A percentile compares a stretch with the other conserved stretches of the same genome.
Evolutionary conservation across 495 filamentous ascomycete species (phyloP).

Genomic region (Penicillium pancosmium): DNA sequence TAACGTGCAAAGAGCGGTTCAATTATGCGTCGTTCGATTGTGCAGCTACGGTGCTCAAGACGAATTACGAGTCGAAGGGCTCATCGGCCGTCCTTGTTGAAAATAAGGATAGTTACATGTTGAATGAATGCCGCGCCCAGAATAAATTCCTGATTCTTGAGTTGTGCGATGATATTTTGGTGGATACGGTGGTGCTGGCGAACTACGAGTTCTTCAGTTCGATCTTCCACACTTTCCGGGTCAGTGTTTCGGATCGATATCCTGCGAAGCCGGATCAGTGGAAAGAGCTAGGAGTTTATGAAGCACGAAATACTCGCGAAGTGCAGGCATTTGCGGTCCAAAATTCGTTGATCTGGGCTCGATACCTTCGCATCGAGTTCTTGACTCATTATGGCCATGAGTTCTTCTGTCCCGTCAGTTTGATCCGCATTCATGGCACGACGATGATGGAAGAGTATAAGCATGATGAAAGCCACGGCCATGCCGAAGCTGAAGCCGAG

Average conservation of each 20-base stretch:
- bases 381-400: slow-evolving; percentile 93
- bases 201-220: slow-evolving; percentile 99
- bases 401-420: slow-evolving; percentile 90
- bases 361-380: slow-evolving; percentile 90
- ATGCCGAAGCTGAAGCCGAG: slow-evolving; percentile 55
- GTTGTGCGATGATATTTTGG: slow-evolving; percentile 85
- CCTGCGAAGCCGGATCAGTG: slow-evolving; percentile 91
- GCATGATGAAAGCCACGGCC: slow-evolving; percentile 68
- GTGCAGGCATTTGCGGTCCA: slow-evolving; percentile 92
- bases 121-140: slow-evolving; percentile 81
- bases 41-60: slow-evolving; percentile 90
- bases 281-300: slow-evolving; percentile 85
- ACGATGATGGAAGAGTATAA: slow-evolving; percentile 95
- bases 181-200: slow-evolving; percentile 93
- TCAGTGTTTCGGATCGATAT: slow-evolving; percentile 91
- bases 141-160: slow-evolving; percentile 96
- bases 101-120: slow-evolving; percentile 98
- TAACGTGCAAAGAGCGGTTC: slow-evolving; percentile 91
- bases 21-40: slow-evolving; percentile 98
- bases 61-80: slow-evolving; percentile 79
- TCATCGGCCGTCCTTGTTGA: slow-evolving; percentile 86
- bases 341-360: slow-evolving; percentile 92
- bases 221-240: slow-evolving; percentile 86
- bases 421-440: slow-evolving; percentile 90
- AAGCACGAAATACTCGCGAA: slow-evolving; percentile 87